Base-by-base conservation (phyloP, 768 basidiomycete species). In the Lentinula detonsa region DNA sequence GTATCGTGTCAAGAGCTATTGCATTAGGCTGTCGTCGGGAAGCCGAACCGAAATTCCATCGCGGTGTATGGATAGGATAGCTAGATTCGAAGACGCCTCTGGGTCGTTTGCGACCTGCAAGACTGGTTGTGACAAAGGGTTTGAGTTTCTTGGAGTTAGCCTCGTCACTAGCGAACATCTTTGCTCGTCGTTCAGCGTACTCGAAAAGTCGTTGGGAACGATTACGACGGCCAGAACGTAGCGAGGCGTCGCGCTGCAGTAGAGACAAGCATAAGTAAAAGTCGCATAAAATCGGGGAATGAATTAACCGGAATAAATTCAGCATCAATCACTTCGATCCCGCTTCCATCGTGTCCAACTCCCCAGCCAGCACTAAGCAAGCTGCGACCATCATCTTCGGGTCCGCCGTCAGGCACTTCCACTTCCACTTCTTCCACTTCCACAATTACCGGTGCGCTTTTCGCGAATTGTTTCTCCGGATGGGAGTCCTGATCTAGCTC, bases 281-380 rank as follows among this genome's bases (percentile, higher is more conserved):
- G 40, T 37, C 18, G 18, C 40, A 43, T 23, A 37, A 53, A 54
- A 15, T 28, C n/a, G 43, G 15, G 5, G 39, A 63, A 59, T 46
- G 23, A 49, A 64, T 84, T 37, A 63, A 90, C 90, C 78, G 84
- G 76, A 52, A 84, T 80, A 67, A 88, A 85, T 64, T 83, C 78
- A 15, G 83, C 87, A 23, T 75, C 76, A 15, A 91, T 70, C 59
- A 91, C 80, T 74, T 90, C 90, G 65, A 90, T 80, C 23, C 85
- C 88, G 65, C 85, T 85, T 23, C 90, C 90, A 63, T 90, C 89
- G 63, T 91, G 90, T 2, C 86, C 85, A 65, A 81, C 84, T n/a
- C 89, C 88, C 90, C 90, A 90, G 0, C 83, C 83, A 8, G 83
- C 85, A 70, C 87, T 88, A 16, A 80, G 74, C 65, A 88, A 71